Evolutionary conservation across 2,329 filamentous ascomycete genomes (phyloP).

Genomic region (Sclerotinia borealis): DNA sequence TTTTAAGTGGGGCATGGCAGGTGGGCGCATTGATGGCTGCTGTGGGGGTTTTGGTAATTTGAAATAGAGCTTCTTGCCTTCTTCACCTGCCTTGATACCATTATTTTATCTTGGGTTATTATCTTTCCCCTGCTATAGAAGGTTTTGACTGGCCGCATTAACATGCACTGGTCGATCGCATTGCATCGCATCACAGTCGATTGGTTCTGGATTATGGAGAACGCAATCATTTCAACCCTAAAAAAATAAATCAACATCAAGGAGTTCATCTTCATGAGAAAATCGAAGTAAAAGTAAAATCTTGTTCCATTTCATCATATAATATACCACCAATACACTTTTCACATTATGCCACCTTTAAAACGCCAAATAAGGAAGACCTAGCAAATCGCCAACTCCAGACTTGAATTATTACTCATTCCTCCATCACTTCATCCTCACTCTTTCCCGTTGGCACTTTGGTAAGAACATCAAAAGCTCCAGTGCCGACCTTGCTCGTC

Average conservation of each 20-base stretch:
- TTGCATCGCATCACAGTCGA: neutral
- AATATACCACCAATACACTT: conserved; percentile 12
- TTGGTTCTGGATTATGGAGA: neutral
- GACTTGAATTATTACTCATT: conserved; percentile 1
- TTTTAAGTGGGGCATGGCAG: neutral
- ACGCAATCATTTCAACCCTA: neutral
- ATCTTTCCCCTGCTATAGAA: neutral
- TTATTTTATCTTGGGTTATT: neutral
- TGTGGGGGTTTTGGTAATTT: neutral
- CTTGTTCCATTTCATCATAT: conserved; percentile 8
- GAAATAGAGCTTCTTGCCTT: neutral
- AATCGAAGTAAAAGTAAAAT: neutral
- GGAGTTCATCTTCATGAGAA: neutral
- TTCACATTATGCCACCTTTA: conserved; percentile 5
- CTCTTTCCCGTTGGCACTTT: conserved; percentile 35
- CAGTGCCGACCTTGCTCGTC: conserved; percentile 78
- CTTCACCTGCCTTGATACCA: neutral
- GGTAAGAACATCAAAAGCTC: conserved; percentile 81
- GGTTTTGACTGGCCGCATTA: neutral
- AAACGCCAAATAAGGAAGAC: neutral
- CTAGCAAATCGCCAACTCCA: conserved; percentile 7
- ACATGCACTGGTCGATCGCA: neutral
- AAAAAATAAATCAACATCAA: neutral
- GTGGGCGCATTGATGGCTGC: neutral
- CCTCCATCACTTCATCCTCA: conserved; percentile 12